phyloP scores from a whole-genome alignment of 1,284 basidiomycete species.

The Fomitopsis palustris region DNA sequence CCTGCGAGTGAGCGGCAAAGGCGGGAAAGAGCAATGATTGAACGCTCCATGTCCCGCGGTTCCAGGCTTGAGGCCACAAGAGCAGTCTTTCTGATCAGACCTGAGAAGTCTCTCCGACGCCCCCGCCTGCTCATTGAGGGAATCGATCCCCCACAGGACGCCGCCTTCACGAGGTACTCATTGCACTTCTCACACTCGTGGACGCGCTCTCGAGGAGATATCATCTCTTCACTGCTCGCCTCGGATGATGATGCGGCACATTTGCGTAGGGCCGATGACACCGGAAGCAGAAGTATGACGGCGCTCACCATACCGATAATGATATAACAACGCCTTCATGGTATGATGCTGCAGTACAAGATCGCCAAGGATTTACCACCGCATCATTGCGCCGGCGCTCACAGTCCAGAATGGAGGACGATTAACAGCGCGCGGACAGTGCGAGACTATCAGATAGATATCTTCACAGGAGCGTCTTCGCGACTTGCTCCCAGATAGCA shows the following conservation, averaged over 20 bases:
- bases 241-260: too few relatives aligned
- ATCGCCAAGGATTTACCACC: background rate
- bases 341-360: background rate
- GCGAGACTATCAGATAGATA: background rate
- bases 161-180: background rate
- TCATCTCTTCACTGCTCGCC: background rate
- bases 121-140: background rate
- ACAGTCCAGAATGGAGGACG: background rate
- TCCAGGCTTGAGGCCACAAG: background rate
- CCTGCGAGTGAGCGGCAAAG: background rate
- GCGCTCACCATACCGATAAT: background rate
- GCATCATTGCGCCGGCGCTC: background rate
- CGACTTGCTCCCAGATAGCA: conserved; percentile 45
- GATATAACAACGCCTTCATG: too few relatives aligned
- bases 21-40: background rate
- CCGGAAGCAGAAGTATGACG: background rate
- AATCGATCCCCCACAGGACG: background rate
- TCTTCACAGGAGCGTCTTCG: conserved; percentile 24
- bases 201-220: background rate
- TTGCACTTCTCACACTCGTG: background rate
- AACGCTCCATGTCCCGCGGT: background rate
- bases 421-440: background rate
- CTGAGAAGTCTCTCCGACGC: background rate
- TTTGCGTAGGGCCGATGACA: too few relatives aligned
- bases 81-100: background rate